Evolutionary conservation across 2,329 filamentous ascomycete genomes (phyloP), one percentile per base, ranked within the genome.

Genomic region (Cladobotryum mycophilum): DNA sequence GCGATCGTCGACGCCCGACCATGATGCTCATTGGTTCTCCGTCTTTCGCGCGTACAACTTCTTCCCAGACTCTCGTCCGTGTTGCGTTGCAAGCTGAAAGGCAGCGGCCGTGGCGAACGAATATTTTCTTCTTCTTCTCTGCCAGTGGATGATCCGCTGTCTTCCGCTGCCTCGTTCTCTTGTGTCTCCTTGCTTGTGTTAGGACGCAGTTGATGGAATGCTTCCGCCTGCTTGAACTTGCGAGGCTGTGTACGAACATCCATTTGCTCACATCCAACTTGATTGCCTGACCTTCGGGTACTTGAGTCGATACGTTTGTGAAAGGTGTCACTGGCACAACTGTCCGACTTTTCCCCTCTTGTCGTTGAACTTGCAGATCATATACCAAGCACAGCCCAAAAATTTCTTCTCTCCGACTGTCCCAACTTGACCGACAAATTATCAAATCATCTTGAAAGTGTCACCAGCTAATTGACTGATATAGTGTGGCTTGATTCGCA

Each of bases 1-100:
- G 25, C 46, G 35, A 37, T 40, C 33, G 30, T 45, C 35, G 41
- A 43, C 41, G 40, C 15, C 25, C 15, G 25, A 36, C 43, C 41
- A 37, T 37, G 38, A 12, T 43, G 14, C 42, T 45, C 30, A 45
- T 34, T 45, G 43, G 43, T 47, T 20, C 14, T 20, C 38, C 38
- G n/a, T 12, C 33, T 20, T 41, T 53, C 47, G 42, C 47, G 42
- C 46, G 51, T 53, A 47, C 51, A 42, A 53, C 51, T 49, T 33
- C 51, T 37, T 47, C 41, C 41, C 42, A 46, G 42, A n/a, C 42
- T 20, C 35, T 37, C 41, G 41, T 44, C 37, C 41, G 51, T 53
- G 51, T 46, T 47, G 45, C 51, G 51, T 53, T 53, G 51, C 51
- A 49, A 30, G 43, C 51, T 48, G 43, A 47, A 46, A 41, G 41